Conservation (phyloP, 1,284 basidiomycete genomes). For the Veloboletus limbatus region DNA sequence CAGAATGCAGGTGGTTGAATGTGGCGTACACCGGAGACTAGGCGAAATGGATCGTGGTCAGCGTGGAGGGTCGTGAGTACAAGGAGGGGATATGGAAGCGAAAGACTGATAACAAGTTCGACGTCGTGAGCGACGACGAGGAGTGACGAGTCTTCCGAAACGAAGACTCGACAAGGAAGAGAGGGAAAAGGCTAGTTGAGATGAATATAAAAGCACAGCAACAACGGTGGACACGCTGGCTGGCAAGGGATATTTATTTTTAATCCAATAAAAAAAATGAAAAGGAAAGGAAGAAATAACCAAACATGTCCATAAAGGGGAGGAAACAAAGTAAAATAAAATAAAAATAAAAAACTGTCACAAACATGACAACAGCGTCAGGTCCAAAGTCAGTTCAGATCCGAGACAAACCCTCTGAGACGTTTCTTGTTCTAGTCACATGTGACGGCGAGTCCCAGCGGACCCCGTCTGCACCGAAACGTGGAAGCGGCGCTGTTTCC, state of each 20-base stretch:
- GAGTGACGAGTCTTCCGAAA: conserved; percentile 28
- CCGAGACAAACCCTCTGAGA: conserved; percentile 24
- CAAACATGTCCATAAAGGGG: conserved; percentile 18
- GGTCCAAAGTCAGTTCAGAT: conserved; percentile 25
- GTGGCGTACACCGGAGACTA: conserved; percentile 38
- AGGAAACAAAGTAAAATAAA: conserved; percentile 8
- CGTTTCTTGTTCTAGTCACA: conserved; percentile 15
- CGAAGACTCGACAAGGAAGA: conserved; percentile 29
- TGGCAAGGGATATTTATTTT: conserved; percentile 12
- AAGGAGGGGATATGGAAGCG: conserved; percentile 32
- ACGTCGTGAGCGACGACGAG: conserved; percentile 33
- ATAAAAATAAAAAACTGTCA: no score
- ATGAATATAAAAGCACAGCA: conserved; percentile 35
- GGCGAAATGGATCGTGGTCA: conserved; percentile 45
- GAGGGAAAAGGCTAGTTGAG: conserved; percentile 20
- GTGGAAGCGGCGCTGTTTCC: conserved; percentile 32
- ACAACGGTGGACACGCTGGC: conserved; percentile 16
- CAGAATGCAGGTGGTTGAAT: conserved; percentile 5
- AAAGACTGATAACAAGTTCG: conserved; percentile 20
- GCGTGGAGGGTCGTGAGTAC: conserved; percentile 52
- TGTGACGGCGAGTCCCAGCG: no score
- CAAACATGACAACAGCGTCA: conserved; percentile 23
- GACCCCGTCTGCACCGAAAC: conserved; percentile 11
- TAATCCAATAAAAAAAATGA: no score
- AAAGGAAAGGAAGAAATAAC: conserved; percentile 12